phyloP scores from a whole-genome alignment of 257 asterid species.

The Jacaranda copaia region DNA sequence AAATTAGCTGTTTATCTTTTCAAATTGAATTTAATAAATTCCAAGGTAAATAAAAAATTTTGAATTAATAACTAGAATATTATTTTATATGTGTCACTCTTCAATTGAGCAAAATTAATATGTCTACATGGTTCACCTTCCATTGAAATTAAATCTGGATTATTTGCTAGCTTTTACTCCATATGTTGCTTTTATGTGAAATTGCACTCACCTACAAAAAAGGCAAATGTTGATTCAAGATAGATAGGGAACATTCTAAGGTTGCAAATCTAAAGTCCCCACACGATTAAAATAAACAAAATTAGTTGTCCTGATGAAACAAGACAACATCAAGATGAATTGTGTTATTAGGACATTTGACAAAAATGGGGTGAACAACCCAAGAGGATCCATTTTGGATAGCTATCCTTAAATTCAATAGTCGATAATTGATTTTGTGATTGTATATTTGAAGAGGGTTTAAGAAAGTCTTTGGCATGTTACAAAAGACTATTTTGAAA shows the following conservation, averaged over 20 bases:
- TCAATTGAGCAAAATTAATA: too few species aligned
- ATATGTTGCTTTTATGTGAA: neutral
- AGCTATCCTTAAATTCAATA: neutral
- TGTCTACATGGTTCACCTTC: too few species aligned
- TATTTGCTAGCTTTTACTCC: neutral
- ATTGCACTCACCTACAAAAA: slow-evolving; percentile 13
- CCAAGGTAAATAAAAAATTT: too few species aligned
- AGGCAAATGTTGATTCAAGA: slow-evolving; percentile 15
- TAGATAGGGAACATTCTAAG: neutral
- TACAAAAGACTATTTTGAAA: slow-evolving; percentile 56
- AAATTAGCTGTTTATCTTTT: too few species aligned
- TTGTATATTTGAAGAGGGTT: neutral
- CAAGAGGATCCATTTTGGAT: slow-evolving; percentile 30
- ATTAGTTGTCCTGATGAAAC: slow-evolving; percentile 12
- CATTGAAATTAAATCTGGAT: too few species aligned
- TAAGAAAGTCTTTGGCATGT: slow-evolving; percentile 31
- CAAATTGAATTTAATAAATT: too few species aligned
- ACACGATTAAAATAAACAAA: neutral
- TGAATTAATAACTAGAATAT: too few species aligned
- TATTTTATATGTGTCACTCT: too few species aligned
- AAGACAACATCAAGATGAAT: neutral
- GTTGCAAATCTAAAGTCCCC: slow-evolving; percentile 24
- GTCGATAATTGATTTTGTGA: neutral
- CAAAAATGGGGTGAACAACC: slow-evolving; percentile 48
- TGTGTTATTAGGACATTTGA: neutral